Evolutionary conservation across 2,329 filamentous ascomycete species (phyloP).

Genomic region (Huntiella omanensis): DNA sequence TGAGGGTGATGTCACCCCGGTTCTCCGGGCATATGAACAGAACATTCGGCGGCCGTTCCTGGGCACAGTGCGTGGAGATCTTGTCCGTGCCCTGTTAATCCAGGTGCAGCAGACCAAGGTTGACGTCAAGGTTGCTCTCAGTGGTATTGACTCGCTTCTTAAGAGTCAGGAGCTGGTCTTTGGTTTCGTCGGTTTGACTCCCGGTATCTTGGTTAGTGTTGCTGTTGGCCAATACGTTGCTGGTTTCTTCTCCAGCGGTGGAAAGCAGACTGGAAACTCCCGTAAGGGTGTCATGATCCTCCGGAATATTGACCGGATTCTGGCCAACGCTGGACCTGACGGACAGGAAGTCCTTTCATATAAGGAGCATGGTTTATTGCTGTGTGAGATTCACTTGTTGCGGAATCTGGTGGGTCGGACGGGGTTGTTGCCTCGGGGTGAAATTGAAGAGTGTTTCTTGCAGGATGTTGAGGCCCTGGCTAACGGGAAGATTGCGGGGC

Average conservation of each 20-base stretch:
- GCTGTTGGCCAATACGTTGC: conserved; percentile 55
- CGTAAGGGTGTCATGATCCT: conserved; percentile 59
- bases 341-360: conserved; percentile 64
- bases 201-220: conserved; percentile 73
- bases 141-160: conserved; percentile 80
- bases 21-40: conserved; percentile 77
- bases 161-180: conserved; percentile 96
- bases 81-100: conserved; percentile 78
- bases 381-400: conserved; percentile 78
- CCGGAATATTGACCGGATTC: conserved; percentile 70
- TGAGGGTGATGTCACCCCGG: conserved; percentile 83
- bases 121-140: conserved; percentile 88
- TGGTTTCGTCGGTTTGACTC: conserved; percentile 88
- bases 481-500: conserved; percentile 60
- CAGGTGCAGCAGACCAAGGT: conserved; percentile 99
- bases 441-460: conserved; percentile 66
- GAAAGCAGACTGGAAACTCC: conserved; percentile 43
- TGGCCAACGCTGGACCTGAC: conserved; percentile 48
- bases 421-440: conserved; percentile 44
- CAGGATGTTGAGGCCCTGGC: conserved; percentile 76
- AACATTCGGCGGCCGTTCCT: conserved; percentile 67
- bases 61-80: conserved; percentile 67
- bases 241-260: conserved; percentile 49
- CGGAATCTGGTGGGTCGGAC: conserved; percentile 41
- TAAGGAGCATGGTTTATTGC: conserved; percentile 75